Base-by-base conservation (phyloP, 2,329 filamentous ascomycete species). In the Diaporthe citriasiana region DNA sequence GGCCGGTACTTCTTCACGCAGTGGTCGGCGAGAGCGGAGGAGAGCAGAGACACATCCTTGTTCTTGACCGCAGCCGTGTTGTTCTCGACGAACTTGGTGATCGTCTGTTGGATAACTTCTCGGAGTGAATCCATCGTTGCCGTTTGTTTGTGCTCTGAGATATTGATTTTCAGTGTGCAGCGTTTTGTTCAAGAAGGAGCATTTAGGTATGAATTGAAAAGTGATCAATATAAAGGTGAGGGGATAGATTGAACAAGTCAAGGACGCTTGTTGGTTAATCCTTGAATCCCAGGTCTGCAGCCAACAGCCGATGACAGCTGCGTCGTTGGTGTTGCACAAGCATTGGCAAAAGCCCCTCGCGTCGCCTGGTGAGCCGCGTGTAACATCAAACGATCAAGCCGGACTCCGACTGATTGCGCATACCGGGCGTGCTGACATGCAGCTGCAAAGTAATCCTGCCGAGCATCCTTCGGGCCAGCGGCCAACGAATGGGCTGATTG, bases 1-100 rank as follows among this genome's bases (percentile, higher is more conserved):
- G 77, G 77, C 10, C 76, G 76, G 68, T 77, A 77, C 66, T 71
- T 60, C 56, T 76, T 75, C 15, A 76, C 63, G 72, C 77, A 78
- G 59, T 77, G 47, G 5, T 74, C 71, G 30, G 77, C 35, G 22
- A 78, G 73, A 15, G 74, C 45, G 19, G 74, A 71, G 10, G 77
- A 78, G 25, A 78, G 63, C 7, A 77, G 69, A 8, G 75, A 73
- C 12, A 69, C 63, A 56, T 78, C 70, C 30, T 76, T 78, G 9
- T 71, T 57, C 57, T 76, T 76, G 15, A 78, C 74, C 0, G 72
- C 77, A 25, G 69, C 59, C 7, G 76, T 77, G 63, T 77, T 78
- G 60, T 78, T 78, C 60, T 77, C 53, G 63, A 73, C 59, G 4
- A 71, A 73, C 35, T 47, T 27, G 8, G 66, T 71, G 56, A 73